Evolutionary conservation across 2,329 filamentous ascomycete species (phyloP).

Genomic region (Nectriaceae sp.): DNA sequence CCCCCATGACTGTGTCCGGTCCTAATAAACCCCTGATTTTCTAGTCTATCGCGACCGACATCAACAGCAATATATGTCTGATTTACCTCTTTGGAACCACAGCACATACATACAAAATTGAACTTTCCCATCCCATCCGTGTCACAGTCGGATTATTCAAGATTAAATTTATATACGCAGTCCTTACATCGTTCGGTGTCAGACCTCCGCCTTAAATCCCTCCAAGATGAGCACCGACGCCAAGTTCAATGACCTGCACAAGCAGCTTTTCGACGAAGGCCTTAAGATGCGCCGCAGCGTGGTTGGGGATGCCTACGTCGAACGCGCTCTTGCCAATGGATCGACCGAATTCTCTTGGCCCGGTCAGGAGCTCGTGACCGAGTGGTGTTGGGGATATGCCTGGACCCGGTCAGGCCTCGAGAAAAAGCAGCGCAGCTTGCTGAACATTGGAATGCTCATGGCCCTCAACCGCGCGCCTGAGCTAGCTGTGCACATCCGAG

Average conservation of each 20-base stretch:
- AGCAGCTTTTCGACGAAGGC: constrained; percentile 57
- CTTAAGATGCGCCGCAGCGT: constrained; percentile 60
- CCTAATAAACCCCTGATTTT: no score
- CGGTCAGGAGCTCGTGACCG: constrained; percentile 63
- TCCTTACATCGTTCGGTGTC: no score
- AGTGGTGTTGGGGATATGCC: constrained; percentile 60
- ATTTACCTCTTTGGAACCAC: no score
- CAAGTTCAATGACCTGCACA: constrained; percentile 12
- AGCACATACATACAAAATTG: no score
- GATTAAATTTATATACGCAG: no score
- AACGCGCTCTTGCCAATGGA: constrained; percentile 53
- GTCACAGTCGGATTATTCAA: no score
- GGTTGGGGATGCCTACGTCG: constrained; percentile 60
- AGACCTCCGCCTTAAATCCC: no score
- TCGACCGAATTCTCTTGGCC: constrained; percentile 55
- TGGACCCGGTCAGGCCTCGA: constrained; percentile 65
- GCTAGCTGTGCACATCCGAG: constrained; percentile 60
- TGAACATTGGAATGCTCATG: constrained; percentile 62
- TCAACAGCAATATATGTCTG: no score
- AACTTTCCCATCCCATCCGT: no score
- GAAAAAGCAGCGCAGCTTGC: constrained; percentile 56
- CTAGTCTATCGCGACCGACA: no score
- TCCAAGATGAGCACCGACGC: constrained; percentile 8
- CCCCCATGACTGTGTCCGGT: no score
- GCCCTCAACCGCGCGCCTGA: constrained; percentile 60